phyloP scores from a whole-genome alignment of 768 basidiomycete genomes.

The Mycena olivaceomarginata region DNA sequence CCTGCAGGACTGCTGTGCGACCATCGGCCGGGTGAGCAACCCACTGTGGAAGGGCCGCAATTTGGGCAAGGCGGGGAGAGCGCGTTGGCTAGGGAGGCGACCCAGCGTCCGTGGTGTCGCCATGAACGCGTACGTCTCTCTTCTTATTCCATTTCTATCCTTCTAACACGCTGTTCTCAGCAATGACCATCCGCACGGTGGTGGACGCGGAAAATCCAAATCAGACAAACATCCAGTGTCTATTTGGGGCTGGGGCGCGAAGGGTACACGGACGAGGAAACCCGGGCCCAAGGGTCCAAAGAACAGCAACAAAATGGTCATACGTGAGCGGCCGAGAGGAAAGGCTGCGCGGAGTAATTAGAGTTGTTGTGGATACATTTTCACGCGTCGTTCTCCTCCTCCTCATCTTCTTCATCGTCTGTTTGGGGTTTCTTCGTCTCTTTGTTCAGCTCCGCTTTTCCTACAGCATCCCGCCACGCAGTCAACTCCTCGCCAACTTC shows the following conservation, averaged over 20 bases:
- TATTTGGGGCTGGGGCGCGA: slow-evolving; percentile 94
- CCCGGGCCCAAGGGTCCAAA: slow-evolving; percentile 94
- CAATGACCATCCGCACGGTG: slow-evolving; percentile 95
- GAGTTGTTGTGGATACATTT: slow-evolving; percentile 28
- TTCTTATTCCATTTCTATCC: slow-evolving; percentile 1
- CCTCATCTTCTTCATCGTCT: slow-evolving; percentile 67
- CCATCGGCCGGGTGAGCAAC: slow-evolving; percentile 95
- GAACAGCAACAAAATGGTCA: slow-evolving; percentile 92
- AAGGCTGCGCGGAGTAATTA: slow-evolving; percentile 69
- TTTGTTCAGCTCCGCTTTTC: slow-evolving; percentile 77
- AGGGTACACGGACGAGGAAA: slow-evolving; percentile 94
- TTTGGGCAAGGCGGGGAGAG: slow-evolving; percentile 94
- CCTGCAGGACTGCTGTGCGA: slow-evolving; percentile 88
- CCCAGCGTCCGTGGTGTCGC: slow-evolving; percentile 96
- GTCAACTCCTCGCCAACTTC: slow-evolving; percentile 82
- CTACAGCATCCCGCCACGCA: slow-evolving; percentile 84
- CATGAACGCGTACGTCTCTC: slow-evolving; percentile 90
- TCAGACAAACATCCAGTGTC: slow-evolving; percentile 96
- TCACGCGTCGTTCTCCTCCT: slow-evolving; percentile 63
- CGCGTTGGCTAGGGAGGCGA: slow-evolving; percentile 89
- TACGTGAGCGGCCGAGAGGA: slow-evolving; percentile 90
- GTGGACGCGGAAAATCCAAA: slow-evolving; percentile 98
- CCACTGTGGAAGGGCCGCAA: slow-evolving; percentile 89
- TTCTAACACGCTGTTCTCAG: slow-evolving; percentile 58
- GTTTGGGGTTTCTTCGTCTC: slow-evolving; percentile 67